These are phyloP conservation scores for Ophiostoma tasmaniense DNA, from an alignment of 2,329 filamentous ascomycete genomes.

Conservation along the genomic window DNA sequence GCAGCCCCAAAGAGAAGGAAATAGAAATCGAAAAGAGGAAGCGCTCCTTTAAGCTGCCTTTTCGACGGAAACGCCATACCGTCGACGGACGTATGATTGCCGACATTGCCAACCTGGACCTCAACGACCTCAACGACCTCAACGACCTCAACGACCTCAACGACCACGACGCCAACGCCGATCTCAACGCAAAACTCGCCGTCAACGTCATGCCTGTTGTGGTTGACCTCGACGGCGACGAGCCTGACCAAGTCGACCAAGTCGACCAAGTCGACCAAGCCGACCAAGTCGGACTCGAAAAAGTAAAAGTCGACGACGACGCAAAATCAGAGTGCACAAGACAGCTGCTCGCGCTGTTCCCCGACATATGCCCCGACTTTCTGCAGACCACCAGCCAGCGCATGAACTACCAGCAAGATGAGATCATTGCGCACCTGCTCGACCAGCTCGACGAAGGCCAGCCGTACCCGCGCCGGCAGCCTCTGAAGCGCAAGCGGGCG, in stretches of 20 bases:
- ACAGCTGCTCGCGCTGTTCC: conserved; percentile 32
- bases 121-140: background rate
- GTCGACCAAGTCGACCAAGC: background rate
- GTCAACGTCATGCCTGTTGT: background rate
- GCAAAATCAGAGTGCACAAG: conserved; percentile 25
- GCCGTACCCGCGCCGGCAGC: conserved; percentile 30
- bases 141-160: background rate
- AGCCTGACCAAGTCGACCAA: background rate
- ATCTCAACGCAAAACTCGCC: background rate
- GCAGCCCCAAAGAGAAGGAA: background rate
- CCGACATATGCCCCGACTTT: conserved; percentile 37
- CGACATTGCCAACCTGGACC: background rate
- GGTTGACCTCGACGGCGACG: background rate
- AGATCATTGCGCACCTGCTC: conserved; percentile 33
- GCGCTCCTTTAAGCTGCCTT: background rate
- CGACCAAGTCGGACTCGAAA: too few species aligned
- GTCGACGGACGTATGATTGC: background rate
- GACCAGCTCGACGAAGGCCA: conserved; percentile 32
- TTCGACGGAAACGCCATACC: background rate
- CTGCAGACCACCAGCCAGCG: conserved; percentile 26
- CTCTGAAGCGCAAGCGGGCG: conserved; percentile 37
- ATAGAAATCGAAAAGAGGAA: background rate
- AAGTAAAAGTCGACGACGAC: conserved; percentile 7
- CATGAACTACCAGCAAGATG: conserved; percentile 26
- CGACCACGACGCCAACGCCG: background rate